A percentile compares a stretch with the other conserved stretches of the same genome.
These are phyloP conservation scores for Phlyctochytrium arcticum DNA, from an alignment of 192 early-diverging fungal species.

Conservation along the genomic window DNA sequence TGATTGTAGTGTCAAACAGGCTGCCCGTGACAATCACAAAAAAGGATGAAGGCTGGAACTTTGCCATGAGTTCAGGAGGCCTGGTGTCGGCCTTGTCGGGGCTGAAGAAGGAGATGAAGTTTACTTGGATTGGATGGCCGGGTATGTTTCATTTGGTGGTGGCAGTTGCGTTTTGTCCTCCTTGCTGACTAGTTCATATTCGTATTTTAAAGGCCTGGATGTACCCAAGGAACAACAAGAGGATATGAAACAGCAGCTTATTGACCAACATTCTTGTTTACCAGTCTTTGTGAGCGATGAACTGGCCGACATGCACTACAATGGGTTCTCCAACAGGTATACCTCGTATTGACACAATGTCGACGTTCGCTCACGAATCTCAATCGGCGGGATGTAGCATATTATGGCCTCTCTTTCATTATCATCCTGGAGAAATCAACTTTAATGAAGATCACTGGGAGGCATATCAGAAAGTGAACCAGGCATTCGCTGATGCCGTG, in stretches of 20 bases:
- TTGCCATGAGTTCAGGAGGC: slow-evolving; percentile 89
- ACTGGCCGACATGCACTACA: slow-evolving; percentile 93
- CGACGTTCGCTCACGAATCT: not conserved
- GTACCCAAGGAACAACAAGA: slow-evolving; percentile 75
- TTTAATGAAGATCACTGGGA: slow-evolving; percentile 95
- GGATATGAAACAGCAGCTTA: slow-evolving; percentile 62
- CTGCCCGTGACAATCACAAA: slow-evolving; percentile 89
- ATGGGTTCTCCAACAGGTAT: slow-evolving; percentile 95
- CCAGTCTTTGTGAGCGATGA: slow-evolving; percentile 95
- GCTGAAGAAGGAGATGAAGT: slow-evolving; percentile 89
- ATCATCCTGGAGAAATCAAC: slow-evolving; percentile 96
- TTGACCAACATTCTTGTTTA: slow-evolving; percentile 76
- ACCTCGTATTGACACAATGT: not conserved
- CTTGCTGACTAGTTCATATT: too few relatives aligned
- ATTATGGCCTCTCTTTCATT: slow-evolving; percentile 99
- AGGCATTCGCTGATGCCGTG: slow-evolving; percentile 90
- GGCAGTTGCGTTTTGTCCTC: not conserved
- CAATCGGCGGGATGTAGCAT: slow-evolving; percentile 63
- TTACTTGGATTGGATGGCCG: slow-evolving; percentile 99
- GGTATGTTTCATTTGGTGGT: slow-evolving; percentile 40
- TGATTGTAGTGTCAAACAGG: slow-evolving; percentile 91
- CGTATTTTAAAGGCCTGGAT: slow-evolving; percentile 61
- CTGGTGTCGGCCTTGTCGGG: slow-evolving; percentile 93
- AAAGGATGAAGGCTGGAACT: slow-evolving; percentile 54
- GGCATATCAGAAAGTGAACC: slow-evolving; percentile 89